Evolutionary conservation across 2,329 filamentous ascomycete species (phyloP), one percentile per base, ranked within the genome.

Genomic region (Drechmeria coniospora): DNA sequence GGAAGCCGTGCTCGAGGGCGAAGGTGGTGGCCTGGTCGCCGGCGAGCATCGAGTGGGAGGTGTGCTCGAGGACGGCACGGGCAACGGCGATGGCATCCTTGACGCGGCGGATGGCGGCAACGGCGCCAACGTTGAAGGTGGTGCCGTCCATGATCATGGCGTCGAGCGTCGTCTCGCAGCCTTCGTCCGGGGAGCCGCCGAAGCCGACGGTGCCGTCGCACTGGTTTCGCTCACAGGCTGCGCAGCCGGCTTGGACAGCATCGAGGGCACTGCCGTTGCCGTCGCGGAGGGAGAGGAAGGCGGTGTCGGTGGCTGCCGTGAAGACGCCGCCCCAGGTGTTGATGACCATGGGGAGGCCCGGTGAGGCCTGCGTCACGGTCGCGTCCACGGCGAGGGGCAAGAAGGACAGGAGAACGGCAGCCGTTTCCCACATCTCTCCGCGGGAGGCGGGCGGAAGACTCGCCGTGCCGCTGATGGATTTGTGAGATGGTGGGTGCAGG

Each of bases 71-170:
- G 17, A 70, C 64, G 21, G 50, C 51, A 1, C 63, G 49, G 4
- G 65, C 65, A 1, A 68, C 64, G 12, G 53, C 50, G 8, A 67
- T 51, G 23, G 63, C 65, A 33, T 63, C 48, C 21, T 47, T 52
- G 13, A 69, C 44, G 21, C 64, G 54, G 5, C 64, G 56, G 13
- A 70, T 46, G 1, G 52, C 59, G 0, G 63, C 65, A 5, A 70
- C 65, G 5, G 64, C 63, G 23, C 65, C 65, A 1, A 57, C 53
- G 11, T 66, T 64, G 49, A 70, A 54, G n/a, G 53, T 62, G 0
- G 44, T 46, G 16, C 65, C 65, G 41, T 70, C 65, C 57, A 69
- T 68, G 43, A 70, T 57, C 51, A 70, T 55, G n/a, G 65, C 65
- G 44, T 70, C 65, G 10, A 70, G 61, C 1, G 65, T 68, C 3